Conservation (phyloP, 73 alveolate species). For the Paramecium bursaria region DNA sequence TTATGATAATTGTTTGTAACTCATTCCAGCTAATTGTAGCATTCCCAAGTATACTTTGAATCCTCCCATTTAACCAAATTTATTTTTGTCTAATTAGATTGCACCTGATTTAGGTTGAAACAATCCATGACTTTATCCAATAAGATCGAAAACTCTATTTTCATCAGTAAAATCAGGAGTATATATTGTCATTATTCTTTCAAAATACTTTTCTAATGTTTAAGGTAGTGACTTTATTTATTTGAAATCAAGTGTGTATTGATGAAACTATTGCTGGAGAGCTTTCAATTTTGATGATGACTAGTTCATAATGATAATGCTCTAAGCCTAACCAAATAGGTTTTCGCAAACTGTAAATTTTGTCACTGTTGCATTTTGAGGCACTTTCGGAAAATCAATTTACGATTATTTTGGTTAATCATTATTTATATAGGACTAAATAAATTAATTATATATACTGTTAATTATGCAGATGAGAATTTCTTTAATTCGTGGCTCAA, state of each 20-base stretch:
- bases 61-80: conserved; percentile 36
- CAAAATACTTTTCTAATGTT: conserved; percentile 35
- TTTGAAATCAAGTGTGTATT: neutral
- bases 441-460: conserved; percentile 11
- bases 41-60: conserved; percentile 9
- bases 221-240: conserved; percentile 25
- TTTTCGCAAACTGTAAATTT: conserved; percentile 39
- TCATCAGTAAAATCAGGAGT: conserved; percentile 54
- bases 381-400: conserved; percentile 17
- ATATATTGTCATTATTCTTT: conserved; percentile 35
- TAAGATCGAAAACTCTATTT: neutral
- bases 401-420: conserved; percentile 1
- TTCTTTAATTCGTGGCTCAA: conserved; percentile 21
- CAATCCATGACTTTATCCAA: conserved; percentile 16
- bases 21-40: conserved; percentile 43
- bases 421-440: conserved; percentile 29
- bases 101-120: neutral
- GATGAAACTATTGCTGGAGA: neutral
- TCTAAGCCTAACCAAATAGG: neutral
- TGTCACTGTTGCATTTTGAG: neutral
- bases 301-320: conserved; percentile 13
- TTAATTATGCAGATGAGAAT: conserved; percentile 35
- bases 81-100: neutral
- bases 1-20: neutral
- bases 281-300: conserved; percentile 45